Conservation (phyloP, 768 basidiomycete species). For the Krasilnikovozyma curviuscula region DNA sequence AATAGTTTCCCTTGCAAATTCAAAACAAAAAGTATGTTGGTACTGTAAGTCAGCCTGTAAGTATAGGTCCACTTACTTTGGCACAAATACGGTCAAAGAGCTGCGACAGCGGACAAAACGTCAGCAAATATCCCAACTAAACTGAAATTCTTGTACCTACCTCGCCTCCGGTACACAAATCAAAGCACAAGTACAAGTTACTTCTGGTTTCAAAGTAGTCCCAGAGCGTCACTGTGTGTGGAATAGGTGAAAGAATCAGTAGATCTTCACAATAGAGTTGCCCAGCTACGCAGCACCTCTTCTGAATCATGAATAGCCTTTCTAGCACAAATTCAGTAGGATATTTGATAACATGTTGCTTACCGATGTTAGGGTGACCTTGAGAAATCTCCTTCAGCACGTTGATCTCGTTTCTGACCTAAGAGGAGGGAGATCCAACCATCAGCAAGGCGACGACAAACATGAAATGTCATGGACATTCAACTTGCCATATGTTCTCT, state of each 20-base stretch:
- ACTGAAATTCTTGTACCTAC: no score
- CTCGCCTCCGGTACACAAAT: conserved; percentile 73
- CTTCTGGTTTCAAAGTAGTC: conserved; percentile 96
- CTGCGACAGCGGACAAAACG: no score
- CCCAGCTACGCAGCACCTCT: no score
- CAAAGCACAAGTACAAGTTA: conserved; percentile 85
- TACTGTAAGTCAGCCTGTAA: background rate
- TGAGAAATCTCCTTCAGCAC: conserved; percentile 86
- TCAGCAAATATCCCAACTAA: no score
- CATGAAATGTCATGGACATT: background rate
- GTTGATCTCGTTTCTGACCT: conserved; percentile 94
- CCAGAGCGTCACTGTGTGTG: conserved; percentile 81
- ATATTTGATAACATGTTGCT: no score
- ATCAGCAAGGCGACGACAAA: background rate
- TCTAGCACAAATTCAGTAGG: no score
- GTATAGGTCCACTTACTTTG: conserved; percentile 35
- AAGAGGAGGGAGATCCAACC: background rate
- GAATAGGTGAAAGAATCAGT: no score
- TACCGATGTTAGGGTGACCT: conserved; percentile 52
- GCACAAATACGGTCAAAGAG: conserved; percentile 98
- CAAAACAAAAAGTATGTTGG: background rate
- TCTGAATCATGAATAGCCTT: no score
- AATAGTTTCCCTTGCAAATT: conserved; percentile 41
- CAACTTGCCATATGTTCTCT: conserved; percentile 79
- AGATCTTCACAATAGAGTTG: no score